phyloP scores from a whole-genome alignment of 192 early-diverging fungal genomes.

The Backusella circina region DNA sequence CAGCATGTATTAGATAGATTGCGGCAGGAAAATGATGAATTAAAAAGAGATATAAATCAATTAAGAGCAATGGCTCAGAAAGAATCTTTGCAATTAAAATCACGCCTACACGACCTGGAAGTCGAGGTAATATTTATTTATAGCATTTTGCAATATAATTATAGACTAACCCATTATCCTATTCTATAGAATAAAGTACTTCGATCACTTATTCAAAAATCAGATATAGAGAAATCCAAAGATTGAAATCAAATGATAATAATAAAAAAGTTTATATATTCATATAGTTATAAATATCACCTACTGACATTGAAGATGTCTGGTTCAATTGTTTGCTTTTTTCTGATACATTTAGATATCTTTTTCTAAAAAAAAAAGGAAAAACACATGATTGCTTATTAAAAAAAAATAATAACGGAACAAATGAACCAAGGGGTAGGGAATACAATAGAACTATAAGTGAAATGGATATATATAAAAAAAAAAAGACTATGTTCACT shows the following conservation, averaged over 20 bases:
- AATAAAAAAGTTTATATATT: neutral
- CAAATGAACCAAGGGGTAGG: neutral
- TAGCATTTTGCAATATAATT: neutral
- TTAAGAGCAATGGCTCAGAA: slow-evolving; percentile 6
- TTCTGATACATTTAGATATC: neutral
- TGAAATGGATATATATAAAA: neutral
- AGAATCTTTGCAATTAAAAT: slow-evolving; percentile 16
- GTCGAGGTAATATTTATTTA: slow-evolving; percentile 26
- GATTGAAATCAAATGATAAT: neutral
- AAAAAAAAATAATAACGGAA: neutral
- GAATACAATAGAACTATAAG: neutral
- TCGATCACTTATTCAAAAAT: slow-evolving; percentile 19
- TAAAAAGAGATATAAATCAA: neutral
- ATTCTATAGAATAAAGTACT: slow-evolving; percentile 21
- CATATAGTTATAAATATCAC: neutral
- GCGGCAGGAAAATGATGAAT: neutral
- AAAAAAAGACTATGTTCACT: neutral
- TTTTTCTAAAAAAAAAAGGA: neutral
- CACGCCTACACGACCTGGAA: slow-evolving; percentile 21
- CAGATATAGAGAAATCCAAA: neutral
- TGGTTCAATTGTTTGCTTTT: neutral
- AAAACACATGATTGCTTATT: neutral
- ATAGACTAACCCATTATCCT: no score
- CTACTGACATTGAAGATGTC: neutral
- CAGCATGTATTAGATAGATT: neutral